Evolutionary conservation across 352 stramenopile genomes (phyloP).

Genomic region (Globisporangium cederbergense): DNA sequence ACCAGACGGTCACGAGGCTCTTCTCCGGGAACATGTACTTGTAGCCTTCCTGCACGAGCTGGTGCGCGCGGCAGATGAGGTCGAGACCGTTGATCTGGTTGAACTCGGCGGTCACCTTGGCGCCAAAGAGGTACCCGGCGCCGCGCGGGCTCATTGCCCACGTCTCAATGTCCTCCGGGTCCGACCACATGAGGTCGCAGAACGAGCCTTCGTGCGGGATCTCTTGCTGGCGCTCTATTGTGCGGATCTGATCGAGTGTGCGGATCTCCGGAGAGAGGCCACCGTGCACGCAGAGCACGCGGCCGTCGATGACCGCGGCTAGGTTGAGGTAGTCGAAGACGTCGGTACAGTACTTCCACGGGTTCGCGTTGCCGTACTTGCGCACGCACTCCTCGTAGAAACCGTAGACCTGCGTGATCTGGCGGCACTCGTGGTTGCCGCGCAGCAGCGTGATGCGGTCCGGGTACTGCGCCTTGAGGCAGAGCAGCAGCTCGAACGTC

Average conservation of each 20-base stretch:
- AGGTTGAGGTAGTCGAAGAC: slow-evolving; percentile 97
- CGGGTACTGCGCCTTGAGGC: slow-evolving; percentile 84
- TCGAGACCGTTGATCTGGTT: slow-evolving; percentile 91
- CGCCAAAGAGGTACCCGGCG: slow-evolving; percentile 86
- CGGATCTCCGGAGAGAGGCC: slow-evolving; percentile 93
- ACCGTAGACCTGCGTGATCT: slow-evolving; percentile 97
- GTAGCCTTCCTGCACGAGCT: slow-evolving; percentile 90
- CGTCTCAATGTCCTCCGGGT: slow-evolving; percentile 94
- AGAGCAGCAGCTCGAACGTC: slow-evolving; percentile 87
- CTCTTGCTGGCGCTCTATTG: slow-evolving; percentile 96
- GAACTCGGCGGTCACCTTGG: slow-evolving; percentile 86
- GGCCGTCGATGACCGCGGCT: slow-evolving; percentile 91
- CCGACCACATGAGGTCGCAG: slow-evolving; percentile 98
- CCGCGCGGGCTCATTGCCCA: slow-evolving; percentile 89
- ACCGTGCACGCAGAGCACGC: slow-evolving; percentile 93
- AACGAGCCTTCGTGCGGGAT: slow-evolving; percentile 95
- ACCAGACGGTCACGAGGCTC: slow-evolving; percentile 83
- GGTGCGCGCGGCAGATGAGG: slow-evolving; percentile 86
- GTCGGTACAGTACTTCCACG: slow-evolving; percentile 95
- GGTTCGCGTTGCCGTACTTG: slow-evolving; percentile 96
- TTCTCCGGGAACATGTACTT: slow-evolving; percentile 90
- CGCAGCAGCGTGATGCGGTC: slow-evolving; percentile 87
- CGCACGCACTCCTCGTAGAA: slow-evolving; percentile 97
- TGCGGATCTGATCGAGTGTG: slow-evolving; percentile 94
- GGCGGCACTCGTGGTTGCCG: slow-evolving; percentile 90